These are phyloP conservation scores for Nicotiana noctiflora DNA, from an alignment of 257 asterid species.

Conservation along the genomic window DNA sequence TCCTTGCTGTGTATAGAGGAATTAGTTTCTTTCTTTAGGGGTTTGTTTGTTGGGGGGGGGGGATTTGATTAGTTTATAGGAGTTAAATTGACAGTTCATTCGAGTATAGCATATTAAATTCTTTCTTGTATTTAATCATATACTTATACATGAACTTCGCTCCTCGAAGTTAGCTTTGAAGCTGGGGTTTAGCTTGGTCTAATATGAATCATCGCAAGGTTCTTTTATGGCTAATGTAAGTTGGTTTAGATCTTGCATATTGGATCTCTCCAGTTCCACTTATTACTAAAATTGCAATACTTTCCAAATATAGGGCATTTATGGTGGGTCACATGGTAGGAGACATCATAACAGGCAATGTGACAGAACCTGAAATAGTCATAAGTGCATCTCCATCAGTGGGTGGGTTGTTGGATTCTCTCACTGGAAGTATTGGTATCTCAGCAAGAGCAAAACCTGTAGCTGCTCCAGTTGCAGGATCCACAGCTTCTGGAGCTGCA, in stretches of 20 bases:
- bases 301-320: slow-evolving; percentile 53
- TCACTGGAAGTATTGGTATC: slow-evolving; percentile 92
- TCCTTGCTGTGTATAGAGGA: background rate
- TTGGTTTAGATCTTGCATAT: background rate
- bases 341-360: slow-evolving; percentile 73
- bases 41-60: background rate
- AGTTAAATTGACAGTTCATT: background rate
- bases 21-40: background rate
- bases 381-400: slow-evolving; percentile 75
- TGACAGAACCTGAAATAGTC: slow-evolving; percentile 80
- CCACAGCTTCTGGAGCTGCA: slow-evolving; percentile 61
- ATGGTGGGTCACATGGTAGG: slow-evolving; percentile 74
- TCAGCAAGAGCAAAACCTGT: slow-evolving; percentile 85
- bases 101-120: background rate
- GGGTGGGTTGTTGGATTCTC: slow-evolving; percentile 92
- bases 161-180: background rate
- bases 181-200: background rate
- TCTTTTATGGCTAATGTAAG: background rate
- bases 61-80: background rate
- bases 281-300: background rate
- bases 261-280: background rate
- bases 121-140: background rate
- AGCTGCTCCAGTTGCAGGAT: slow-evolving; percentile 70
- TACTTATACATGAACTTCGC: background rate
- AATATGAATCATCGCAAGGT: background rate